These are phyloP conservation scores for Amorphotheca resinae DNA, from an alignment of 495 filamentous ascomycete genomes.

Conservation along the genomic window DNA sequence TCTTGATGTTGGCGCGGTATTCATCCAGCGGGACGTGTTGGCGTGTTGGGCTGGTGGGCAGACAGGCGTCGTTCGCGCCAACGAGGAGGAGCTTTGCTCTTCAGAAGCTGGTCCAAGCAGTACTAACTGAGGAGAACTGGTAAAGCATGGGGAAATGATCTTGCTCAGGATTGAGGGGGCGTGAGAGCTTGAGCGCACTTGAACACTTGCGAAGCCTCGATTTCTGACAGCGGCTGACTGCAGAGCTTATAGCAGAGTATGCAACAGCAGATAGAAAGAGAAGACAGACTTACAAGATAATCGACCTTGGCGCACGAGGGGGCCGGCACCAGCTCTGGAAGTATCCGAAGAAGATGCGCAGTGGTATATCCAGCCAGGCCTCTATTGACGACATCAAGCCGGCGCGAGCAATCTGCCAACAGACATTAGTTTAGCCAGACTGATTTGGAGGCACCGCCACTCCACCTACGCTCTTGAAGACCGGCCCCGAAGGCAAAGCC, in stretches of 20 bases:
- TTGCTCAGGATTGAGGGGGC: too few species aligned
- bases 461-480: slow-evolving; percentile 54
- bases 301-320: slow-evolving; percentile 42
- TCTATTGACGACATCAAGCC: slow-evolving; percentile 56
- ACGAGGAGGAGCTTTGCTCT: slow-evolving; percentile 32
- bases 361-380: slow-evolving; percentile 54
- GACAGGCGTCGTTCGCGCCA: slow-evolving; percentile 56
- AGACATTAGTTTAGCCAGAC: not conserved
- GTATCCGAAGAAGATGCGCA: slow-evolving; percentile 42
- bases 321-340: slow-evolving; percentile 31
- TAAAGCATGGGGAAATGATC: too few species aligned
- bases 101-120: slow-evolving; percentile 22
- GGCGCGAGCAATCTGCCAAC: slow-evolving; percentile 45
- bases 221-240: too few species aligned
- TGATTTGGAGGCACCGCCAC: too few species aligned
- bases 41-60: slow-evolving; percentile 36
- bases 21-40: slow-evolving; percentile 51
- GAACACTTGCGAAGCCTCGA: too few species aligned
- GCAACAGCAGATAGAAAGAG: too few species aligned
- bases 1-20: slow-evolving; percentile 45
- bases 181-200: too few species aligned
- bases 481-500: slow-evolving; percentile 63
- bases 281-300: slow-evolving; percentile 30
- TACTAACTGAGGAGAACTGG: too few species aligned
- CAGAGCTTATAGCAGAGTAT: too few species aligned